Percentiles rank a stretch among this genome's conserved stretches.
Conservation (phyloP, 2,329 filamentous ascomycete species). For the Botryotinia calthae region DNA sequence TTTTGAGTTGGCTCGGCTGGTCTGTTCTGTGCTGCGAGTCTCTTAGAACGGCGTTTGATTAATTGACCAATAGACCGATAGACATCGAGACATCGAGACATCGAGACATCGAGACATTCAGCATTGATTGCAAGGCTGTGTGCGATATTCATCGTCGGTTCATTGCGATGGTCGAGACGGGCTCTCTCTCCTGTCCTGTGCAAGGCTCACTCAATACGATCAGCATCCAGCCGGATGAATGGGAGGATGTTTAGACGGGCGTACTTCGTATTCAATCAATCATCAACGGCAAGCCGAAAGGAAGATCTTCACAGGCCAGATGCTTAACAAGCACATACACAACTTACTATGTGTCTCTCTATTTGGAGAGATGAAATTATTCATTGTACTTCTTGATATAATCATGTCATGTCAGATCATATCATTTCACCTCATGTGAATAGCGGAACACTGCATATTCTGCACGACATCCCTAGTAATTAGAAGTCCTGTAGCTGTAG, state of each 20-base stretch:
- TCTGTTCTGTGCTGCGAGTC: not conserved
- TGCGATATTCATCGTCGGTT: not conserved
- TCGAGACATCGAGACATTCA: not conserved
- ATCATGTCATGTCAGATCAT: not conserved
- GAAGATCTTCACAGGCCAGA: not conserved
- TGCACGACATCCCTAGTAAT: slow-evolving; percentile 12
- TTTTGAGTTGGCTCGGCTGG: not conserved
- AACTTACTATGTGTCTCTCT: not conserved
- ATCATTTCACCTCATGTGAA: not conserved
- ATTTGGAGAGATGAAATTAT: not conserved
- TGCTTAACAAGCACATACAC: not conserved
- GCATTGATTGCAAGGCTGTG: slow-evolving; percentile 18
- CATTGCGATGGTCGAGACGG: not conserved
- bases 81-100: not conserved
- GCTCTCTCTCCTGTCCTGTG: slow-evolving; percentile 2
- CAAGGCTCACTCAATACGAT: slow-evolving; percentile 4
- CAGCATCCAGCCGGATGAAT: slow-evolving; percentile 13
- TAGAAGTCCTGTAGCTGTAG: not conserved
- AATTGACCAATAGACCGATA: too few species aligned
- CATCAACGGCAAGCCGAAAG: not conserved
- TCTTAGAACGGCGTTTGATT: not conserved
- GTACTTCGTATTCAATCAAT: not conserved
- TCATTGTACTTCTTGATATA: not conserved
- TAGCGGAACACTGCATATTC: slow-evolving; percentile 2
- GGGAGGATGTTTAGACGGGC: not conserved